Conservation (phyloP, 1,284 basidiomycete genomes). For the Trichosporon ovoides region DNA sequence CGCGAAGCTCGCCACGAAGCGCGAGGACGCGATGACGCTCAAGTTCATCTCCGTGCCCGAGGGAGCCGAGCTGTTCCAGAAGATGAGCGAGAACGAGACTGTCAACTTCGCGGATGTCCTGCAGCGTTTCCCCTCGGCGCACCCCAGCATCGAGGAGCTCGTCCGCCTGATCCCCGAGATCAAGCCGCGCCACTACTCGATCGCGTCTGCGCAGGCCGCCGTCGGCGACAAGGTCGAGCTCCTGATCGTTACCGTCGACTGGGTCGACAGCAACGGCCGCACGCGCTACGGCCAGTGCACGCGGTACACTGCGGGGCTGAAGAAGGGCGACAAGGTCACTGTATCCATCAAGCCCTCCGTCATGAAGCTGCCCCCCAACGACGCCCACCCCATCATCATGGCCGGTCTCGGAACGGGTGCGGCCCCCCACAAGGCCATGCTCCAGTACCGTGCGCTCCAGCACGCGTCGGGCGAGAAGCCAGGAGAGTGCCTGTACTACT, state of each 20-base stretch:
- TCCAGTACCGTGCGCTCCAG: constrained; percentile 87
- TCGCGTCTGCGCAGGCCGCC: constrained; percentile 88
- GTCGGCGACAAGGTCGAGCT: constrained; percentile 93
- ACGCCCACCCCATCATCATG: constrained; percentile 92
- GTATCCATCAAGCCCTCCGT: constrained; percentile 98
- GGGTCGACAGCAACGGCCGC: constrained; percentile 73
- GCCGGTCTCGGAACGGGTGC: constrained; percentile 94
- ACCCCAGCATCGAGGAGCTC: constrained; percentile 72
- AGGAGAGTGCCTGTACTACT: constrained; percentile 87
- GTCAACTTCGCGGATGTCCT: constrained; percentile 90
- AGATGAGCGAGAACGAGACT: constrained; percentile 88
- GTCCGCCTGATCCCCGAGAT: constrained; percentile 86
- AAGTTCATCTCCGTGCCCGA: constrained; percentile 92
- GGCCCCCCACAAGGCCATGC: constrained; percentile 96
- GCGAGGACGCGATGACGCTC: constrained; percentile 73
- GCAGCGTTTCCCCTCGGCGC: constrained; percentile 70
- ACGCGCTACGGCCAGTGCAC: constrained; percentile 92
- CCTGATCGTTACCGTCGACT: constrained; percentile 93
- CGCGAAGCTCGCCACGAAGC: constrained; percentile 65
- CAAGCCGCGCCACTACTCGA: constrained; percentile 97
- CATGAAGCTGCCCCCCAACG: constrained; percentile 90
- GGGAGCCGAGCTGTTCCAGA: constrained; percentile 88
- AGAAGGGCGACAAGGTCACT: constrained; percentile 85
- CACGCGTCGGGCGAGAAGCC: constrained; percentile 68
- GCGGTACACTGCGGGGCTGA: constrained; percentile 79